Percentiles rank a stretch among this genome's conserved stretches.
These are phyloP conservation scores for Stevia rebaudiana DNA, from an alignment of 140 eudicot genomes.

Conservation along the genomic window DNA sequence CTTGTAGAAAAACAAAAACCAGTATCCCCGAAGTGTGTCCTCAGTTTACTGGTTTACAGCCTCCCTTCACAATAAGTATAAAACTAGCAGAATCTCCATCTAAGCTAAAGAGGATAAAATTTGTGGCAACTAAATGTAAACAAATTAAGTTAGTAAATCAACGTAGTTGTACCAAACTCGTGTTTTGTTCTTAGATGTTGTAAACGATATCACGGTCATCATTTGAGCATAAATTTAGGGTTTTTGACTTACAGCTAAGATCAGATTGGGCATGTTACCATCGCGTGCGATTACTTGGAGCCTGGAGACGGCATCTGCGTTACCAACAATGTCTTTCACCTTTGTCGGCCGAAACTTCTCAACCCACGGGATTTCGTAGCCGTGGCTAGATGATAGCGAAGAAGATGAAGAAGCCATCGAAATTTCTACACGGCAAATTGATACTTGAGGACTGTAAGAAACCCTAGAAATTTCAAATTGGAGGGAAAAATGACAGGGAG, in stretches of 20 bases:
- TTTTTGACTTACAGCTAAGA: conserved; percentile 48
- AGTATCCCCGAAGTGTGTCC: too few relatives aligned
- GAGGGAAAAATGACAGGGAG: conserved; percentile 29
- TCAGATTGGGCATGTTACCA: conserved; percentile 96
- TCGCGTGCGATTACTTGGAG: conserved; percentile 94
- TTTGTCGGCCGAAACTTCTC: conserved; percentile 90
- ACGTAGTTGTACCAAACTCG: background rate
- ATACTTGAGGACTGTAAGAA: conserved; percentile 13
- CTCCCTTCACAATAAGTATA: too few relatives aligned
- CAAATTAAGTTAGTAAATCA: background rate
- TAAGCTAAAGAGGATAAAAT: background rate
- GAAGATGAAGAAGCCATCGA: conserved; percentile 69
- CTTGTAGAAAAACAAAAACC: too few relatives aligned
- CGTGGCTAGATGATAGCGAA: conserved; percentile 32
- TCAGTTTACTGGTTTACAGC: too few relatives aligned
- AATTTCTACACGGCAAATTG: background rate
- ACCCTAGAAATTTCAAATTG: conserved; percentile 30
- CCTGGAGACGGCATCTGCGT: conserved; percentile 84
- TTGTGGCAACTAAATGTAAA: background rate
- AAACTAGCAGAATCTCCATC: too few relatives aligned
- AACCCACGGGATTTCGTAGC: conserved; percentile 84
- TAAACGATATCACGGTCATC: background rate
- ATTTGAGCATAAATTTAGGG: background rate
- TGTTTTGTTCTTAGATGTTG: background rate
- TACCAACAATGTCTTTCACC: conserved; percentile 91